Conservation (phyloP, 495 filamentous ascomycete genomes). For the Podospora comata region DNA sequence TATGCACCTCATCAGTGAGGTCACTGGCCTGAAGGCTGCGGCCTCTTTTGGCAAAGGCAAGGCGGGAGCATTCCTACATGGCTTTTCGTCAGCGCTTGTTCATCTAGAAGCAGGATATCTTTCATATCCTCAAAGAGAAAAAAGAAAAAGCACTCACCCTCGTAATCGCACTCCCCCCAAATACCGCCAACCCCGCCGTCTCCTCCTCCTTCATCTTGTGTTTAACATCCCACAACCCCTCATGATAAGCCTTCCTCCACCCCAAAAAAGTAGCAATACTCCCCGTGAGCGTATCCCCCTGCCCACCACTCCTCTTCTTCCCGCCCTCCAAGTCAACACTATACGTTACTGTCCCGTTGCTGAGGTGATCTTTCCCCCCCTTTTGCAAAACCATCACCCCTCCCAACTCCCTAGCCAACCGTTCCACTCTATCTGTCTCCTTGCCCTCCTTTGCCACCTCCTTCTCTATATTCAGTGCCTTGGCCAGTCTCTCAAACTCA, state of each 20-base stretch:
- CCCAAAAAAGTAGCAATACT: constrained; percentile 81
- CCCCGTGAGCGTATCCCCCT: constrained; percentile 94
- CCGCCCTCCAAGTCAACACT: constrained; percentile 75
- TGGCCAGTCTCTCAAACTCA: constrained; percentile 80
- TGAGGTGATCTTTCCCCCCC: constrained; percentile 79
- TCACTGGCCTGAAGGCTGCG: constrained; percentile 91
- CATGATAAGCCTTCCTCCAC: constrained; percentile 81
- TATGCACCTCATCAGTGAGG: constrained; percentile 84
- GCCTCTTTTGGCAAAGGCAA: constrained; percentile 83
- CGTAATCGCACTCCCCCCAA: constrained; percentile 81
- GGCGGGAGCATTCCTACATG: constrained; percentile 71
- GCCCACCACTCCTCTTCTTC: constrained; percentile 85
- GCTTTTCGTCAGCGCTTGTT: constrained; percentile 15
- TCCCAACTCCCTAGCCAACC: constrained; percentile 71
- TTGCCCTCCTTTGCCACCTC: constrained; percentile 43
- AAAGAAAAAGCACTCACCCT: constrained; percentile 46
- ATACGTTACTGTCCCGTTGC: constrained; percentile 71
- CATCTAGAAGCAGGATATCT: neutral
- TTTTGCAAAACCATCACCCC: constrained; percentile 92
- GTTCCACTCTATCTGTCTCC: constrained; percentile 61
- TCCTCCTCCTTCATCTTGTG: constrained; percentile 57
- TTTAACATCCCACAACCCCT: constrained; percentile 72
- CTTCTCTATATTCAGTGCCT: constrained; percentile 56
- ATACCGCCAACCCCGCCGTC: constrained; percentile 73
- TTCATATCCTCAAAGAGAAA: neutral